Base-by-base conservation (phyloP, 306 rosid species). In the Phaseolus lunatus region DNA sequence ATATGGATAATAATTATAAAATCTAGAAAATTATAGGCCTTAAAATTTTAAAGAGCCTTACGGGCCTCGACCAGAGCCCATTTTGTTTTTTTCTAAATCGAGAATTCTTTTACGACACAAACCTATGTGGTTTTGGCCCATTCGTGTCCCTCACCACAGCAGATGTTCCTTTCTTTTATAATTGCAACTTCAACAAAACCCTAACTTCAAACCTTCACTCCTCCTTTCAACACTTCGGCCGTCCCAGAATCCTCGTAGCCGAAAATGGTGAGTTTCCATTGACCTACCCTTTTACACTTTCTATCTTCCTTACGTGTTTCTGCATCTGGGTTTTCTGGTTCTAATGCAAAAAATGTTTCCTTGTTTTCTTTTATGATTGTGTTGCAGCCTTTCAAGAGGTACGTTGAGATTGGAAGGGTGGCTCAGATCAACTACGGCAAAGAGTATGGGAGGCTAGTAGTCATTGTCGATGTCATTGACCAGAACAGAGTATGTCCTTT, bases 321-420 rank as follows among this genome's bases (percentile, higher is more conserved):
- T 16, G 11, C 20, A 26, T 50, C 57, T 70, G 27, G 31, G 31
- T 18, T 24, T 20, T 63, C 31, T 43, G 33, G 19, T 70, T 27
- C 24, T 59, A 20, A 56, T 48, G 0, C 7, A 67, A 18, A 56
- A 4, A 4, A 26, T 59, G 9, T 18, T 22, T 9, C 7, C 0
- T 11, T 0, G 9, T 33, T 14, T 35, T 1, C 5, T 37, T 29
- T 15, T 39, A 31, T 29, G 43, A 23, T 63, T 74, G 18, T 27
- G 35, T n/a, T 47, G 84, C 43, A 90, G 93, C 96, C 96, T 73
- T 88, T 89, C 88, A 92, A 90, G 86, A 86, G 97, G 83, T 90
- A 45, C 84, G 82, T 90, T 10, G 97, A 92, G 91, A 87, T 90
- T 79, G 97, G 97, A 39, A 85, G 97, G 87, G 89, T 92, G 18